Evolutionary conservation across 1,284 basidiomycete genomes (phyloP), one percentile per base, ranked within the genome.

Genomic region (Papiliotrema nemorosa): DNA sequence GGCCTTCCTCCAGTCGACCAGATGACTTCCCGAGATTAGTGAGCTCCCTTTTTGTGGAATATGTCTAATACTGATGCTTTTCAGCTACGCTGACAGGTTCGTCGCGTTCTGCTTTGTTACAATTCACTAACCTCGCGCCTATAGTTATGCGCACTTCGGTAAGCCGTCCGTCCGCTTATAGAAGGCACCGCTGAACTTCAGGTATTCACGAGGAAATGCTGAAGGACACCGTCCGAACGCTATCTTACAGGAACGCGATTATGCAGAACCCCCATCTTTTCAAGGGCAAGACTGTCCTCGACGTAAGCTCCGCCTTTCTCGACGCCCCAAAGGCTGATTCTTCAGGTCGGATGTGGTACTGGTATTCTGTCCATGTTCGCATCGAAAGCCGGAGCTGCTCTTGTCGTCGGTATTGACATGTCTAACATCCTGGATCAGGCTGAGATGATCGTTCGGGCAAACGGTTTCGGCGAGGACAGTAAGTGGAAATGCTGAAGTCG

Each of bases 361-460:
- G 96, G 96, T 55, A 98, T 99, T 61, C 80, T 99, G 40, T 94
- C 89, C 66, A 97, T 99, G 93, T 99, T 99, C 68, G 96, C 96
- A 44, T 92, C 94, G 49, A 93, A 90, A 76, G 96, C 96, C 26
- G 96, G 96, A 38, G 96, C 96, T 43, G 86, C 88, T 69, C 90
- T 90, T 64, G 96, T 99, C 63, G 90, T 94, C 61, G 93, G 90
- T 54, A 94, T 99, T 74, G 96, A 99, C 78, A 98, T 98, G 96
- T 97, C 91, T 59, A 97, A 98, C 78, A 99, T 99, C 77, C 89
- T 97, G 71, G 94, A 97, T 78, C 93, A 98, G 79, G 96, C 96
- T 5, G 84, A 87, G 78, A 93, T 92, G 78, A 98, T 98, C 63
- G 84, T 97, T 59, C 86, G 92, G 64, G 88, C 90, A 16, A 99